Evolutionary conservation across 1,284 basidiomycete species (phyloP), one percentile per base, ranked within the genome.

Genomic region (Wolfiporia cocos): DNA sequence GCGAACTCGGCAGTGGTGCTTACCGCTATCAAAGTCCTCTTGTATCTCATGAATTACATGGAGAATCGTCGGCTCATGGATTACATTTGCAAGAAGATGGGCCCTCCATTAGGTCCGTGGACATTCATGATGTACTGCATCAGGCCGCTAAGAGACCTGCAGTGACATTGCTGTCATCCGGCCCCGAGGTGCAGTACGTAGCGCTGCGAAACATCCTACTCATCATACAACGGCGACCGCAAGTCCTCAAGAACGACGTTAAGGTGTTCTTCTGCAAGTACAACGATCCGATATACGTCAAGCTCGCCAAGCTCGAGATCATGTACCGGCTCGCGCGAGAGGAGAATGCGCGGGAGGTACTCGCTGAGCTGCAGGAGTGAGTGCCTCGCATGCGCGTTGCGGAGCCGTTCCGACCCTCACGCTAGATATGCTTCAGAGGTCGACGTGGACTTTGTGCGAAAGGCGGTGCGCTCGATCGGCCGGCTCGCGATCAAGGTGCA

Each of bases 261-360:
- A 90, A 93, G 50, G 92, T 97, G 17, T 99, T 99, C 68, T 99
- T 99, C 68, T 98, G 94, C 84, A 99, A 98, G 66, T 99, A 99
- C 67, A 99, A 98, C 60, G 96, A 99, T 59, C 96, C 96, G 2
- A 92, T 96, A 49, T 99, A 99, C 64, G 92, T 99, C 65, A 99
- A 99, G 64, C 77, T 99, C 28, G 94, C 94, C 41, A 99, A 99
- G 61, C 73, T 99, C 44, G 96, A 99, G 63, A 98, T 99, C 56
- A 98, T 99, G 85, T 96, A 98, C 62, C 81, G 96, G 14, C 73
- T 99, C 19, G 91, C 92, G 11, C 82, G 86, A 36, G 86, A 93
- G 51, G 84, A 90, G 58, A 99, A 98, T 60, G 89, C 90, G 24
- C 77, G 76, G 52, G 92, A 96, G 52, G 89, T 99, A 4, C 69